A percentile compares a stretch with the other conserved stretches of the same genome.
Conservation (phyloP, 2,329 filamentous ascomycete species). For the Xylaria sp. region DNA sequence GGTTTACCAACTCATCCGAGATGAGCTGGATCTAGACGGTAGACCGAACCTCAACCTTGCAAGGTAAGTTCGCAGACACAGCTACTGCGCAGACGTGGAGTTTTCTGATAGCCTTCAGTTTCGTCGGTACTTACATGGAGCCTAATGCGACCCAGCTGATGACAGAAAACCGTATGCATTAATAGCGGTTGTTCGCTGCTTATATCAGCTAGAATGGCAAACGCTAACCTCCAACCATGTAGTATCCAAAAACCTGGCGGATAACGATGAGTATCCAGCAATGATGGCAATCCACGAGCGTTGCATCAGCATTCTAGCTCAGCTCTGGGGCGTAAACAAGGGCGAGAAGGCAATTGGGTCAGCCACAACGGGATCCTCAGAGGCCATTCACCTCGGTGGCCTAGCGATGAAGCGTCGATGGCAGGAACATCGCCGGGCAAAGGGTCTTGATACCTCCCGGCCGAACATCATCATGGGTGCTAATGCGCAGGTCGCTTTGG, state of each 20-base stretch:
- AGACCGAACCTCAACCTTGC: conserved; percentile 72
- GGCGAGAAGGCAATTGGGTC: conserved; percentile 69
- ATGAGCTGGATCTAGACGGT: conserved; percentile 69
- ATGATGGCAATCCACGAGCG: conserved; percentile 66
- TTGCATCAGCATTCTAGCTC: conserved; percentile 70
- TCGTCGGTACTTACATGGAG: conserved; percentile 76
- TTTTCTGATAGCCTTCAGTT: conserved; percentile 48
- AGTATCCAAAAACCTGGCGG: conserved; percentile 68
- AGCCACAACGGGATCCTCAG: conserved; percentile 70
- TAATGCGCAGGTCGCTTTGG: conserved; percentile 74
- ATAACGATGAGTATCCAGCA: conserved; percentile 69
- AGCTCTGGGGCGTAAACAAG: conserved; percentile 68
- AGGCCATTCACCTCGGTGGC: conserved; percentile 62
- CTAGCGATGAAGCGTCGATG: conserved; percentile 77
- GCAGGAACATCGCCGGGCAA: conserved; percentile 63
- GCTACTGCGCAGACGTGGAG: conserved; percentile 4
- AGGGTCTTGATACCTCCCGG: conserved; percentile 65
- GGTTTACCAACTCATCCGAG: conserved; percentile 68
- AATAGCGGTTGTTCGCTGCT: neutral
- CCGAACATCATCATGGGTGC: conserved; percentile 79
- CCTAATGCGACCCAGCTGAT: conserved; percentile 68
- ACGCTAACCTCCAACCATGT: neutral
- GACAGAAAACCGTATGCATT: conserved; percentile 63
- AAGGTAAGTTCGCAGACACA: conserved; percentile 43
- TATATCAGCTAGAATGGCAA: neutral